Base-by-base conservation (phyloP, 2,329 filamentous ascomycete genomes). In the Alternaria burnsii region DNA sequence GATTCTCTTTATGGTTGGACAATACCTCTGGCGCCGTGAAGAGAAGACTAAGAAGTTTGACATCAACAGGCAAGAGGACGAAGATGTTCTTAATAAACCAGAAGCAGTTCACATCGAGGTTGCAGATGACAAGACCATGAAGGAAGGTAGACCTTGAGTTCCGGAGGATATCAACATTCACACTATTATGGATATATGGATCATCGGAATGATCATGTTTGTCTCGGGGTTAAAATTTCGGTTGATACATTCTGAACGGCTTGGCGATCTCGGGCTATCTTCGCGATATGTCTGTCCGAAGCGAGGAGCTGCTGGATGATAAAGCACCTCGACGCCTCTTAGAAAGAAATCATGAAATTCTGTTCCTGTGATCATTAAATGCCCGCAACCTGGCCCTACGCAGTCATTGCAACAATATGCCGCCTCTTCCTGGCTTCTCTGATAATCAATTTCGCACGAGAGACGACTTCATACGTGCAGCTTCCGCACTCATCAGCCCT, bases 1-100 rank as follows among this genome's bases (percentile, higher is more conserved):
- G 46, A 61, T 65, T 2, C 52, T 80, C 1, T 78, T 79, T 46
- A 58, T 76, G 28, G 43, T 71, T 12, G 76, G 76, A 1, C 71
- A 78, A 40, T 66, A 73, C 22, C 68, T 79, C 0, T 76, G 76
- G 66, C 66, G 65, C 30, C 61, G 74, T 3, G 74, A 78, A 28
- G 65, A 67, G n/a, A 51, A 36, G 30, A 55, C 47, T 2, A 73
- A 73, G 52, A 72, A 68, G 16, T 65, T 53, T 20, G 62, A 65
- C 20, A 59, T 58, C n/a, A 58, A 53, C 26, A n/a, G 20, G 51
- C 58, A 18, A 5, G 24, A 34, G 14, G 57, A 52, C 48, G 63
- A 66, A 16, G 61, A 59, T 8, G 55, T 54, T 7, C 34, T 61
- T 14, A 32, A 52, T 0, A 61, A 66, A 30, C 38, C 50, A 38